Evolutionary conservation across 306 rosid species (phyloP).

Genomic region (Oxytropis ochrocephala): DNA sequence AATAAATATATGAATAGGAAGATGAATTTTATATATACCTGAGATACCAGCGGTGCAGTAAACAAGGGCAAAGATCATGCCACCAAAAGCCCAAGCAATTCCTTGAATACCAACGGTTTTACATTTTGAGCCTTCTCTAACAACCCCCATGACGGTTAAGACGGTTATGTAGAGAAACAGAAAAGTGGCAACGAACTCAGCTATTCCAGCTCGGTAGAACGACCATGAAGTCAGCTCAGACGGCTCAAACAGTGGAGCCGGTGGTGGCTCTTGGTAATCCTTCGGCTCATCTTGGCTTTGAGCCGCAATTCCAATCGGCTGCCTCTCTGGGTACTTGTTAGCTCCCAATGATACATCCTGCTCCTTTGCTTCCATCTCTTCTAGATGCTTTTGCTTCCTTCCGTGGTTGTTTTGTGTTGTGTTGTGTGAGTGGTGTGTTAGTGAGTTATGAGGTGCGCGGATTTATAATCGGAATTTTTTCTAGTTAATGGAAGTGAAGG

Average conservation of each 20-base stretch:
- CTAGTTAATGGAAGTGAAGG: not conserved
- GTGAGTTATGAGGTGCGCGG: conserved; percentile 10
- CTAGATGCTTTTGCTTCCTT: not conserved
- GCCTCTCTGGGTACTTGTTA: conserved; percentile 47
- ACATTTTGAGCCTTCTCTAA: not conserved
- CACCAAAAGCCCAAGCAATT: conserved; percentile 51
- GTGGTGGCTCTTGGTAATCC: conserved; percentile 50
- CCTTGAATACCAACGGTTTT: conserved; percentile 40
- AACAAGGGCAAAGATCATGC: conserved; percentile 53
- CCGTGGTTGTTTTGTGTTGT: not conserved
- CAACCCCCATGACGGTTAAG: conserved; percentile 40
- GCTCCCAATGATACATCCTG: conserved; percentile 47
- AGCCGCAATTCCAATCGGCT: conserved; percentile 41
- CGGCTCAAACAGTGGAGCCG: conserved; percentile 38
- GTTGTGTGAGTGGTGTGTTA: not conserved
- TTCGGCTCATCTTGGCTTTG: conserved; percentile 42
- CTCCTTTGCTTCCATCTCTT: conserved; percentile 38
- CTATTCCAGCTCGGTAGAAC: conserved; percentile 44
- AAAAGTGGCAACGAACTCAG: conserved; percentile 43
- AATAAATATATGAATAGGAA: not conserved
- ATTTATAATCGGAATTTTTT: conserved; percentile 30
- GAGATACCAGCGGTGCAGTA: conserved; percentile 52
- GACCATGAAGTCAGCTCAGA: conserved; percentile 43
- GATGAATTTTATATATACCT: conserved; percentile 15
- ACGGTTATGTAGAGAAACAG: conserved; percentile 44